phyloP scores from a whole-genome alignment of 2,329 filamentous ascomycete species.

The Aspergillus spinulosporus region DNA sequence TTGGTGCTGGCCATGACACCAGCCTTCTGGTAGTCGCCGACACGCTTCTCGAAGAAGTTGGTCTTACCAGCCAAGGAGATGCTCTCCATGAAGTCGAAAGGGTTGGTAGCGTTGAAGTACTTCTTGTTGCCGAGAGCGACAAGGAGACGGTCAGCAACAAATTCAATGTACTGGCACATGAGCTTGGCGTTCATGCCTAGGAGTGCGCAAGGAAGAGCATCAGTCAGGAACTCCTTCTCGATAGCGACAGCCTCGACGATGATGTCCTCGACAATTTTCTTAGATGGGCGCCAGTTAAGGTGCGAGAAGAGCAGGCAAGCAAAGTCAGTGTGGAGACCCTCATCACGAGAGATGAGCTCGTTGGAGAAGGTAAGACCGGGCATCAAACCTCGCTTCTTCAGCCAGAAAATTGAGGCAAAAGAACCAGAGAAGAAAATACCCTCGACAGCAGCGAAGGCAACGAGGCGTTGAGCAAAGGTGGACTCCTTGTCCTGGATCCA shows the following conservation, averaged over 20 bases:
- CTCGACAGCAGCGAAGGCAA: slow-evolving; percentile 96
- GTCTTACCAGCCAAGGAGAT: slow-evolving; percentile 99
- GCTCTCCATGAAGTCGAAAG: slow-evolving; percentile 99
- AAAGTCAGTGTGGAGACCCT: slow-evolving; percentile 99
- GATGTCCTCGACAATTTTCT: slow-evolving; percentile 77
- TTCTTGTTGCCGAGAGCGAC: slow-evolving; percentile 92
- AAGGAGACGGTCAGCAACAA: slow-evolving; percentile 93
- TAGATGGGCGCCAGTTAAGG: slow-evolving; percentile 84
- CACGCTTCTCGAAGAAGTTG: slow-evolving; percentile 99
- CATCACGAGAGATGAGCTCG: slow-evolving; percentile 98
- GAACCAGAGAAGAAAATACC: slow-evolving; percentile 99
- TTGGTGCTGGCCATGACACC: slow-evolving; percentile 95
- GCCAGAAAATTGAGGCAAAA: slow-evolving; percentile 99
- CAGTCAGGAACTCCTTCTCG: slow-evolving; percentile 96
- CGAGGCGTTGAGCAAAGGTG: slow-evolving; percentile 90
- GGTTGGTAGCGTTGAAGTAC: slow-evolving; percentile 88
- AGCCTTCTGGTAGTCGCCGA: slow-evolving; percentile 98
- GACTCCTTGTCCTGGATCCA: slow-evolving; percentile 96
- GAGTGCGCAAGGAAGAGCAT: slow-evolving; percentile 86
- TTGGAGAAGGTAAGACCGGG: slow-evolving; percentile 98
- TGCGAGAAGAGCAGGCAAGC: slow-evolving; percentile 98
- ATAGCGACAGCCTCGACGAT: slow-evolving; percentile 93
- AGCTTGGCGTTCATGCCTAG: slow-evolving; percentile 96
- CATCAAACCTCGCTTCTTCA: slow-evolving; percentile 99
- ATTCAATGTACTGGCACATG: slow-evolving; percentile 99